Evolutionary conservation across 352 stramenopile genomes (phyloP), one percentile per base, ranked within the genome.

Genomic region (Globisporangium splendens): DNA sequence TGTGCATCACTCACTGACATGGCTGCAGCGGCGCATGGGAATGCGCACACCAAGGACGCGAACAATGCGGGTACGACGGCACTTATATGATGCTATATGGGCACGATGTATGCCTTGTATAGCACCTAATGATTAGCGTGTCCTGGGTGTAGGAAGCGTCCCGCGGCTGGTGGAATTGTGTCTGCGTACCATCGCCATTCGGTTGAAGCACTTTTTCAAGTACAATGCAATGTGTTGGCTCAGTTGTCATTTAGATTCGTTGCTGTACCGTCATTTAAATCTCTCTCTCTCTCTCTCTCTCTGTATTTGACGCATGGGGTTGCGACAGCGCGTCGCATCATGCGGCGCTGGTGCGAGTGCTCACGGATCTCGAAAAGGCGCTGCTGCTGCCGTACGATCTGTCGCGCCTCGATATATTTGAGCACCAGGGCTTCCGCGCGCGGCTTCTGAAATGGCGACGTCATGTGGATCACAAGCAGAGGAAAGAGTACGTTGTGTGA

Each of bases 171-270:
- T 72, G 63, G 52, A 69, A 50, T 53, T 73, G 22, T 77, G 69
- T 65, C 63, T 77, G 5, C 53, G 56, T 39, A 42, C 49, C 10
- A 56, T 77, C 38, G 66, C 50, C 41, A 66, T 62, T 2, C 59
- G 59, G 0, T 31, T 74, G 33, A 60, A 74, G 59, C 66, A 65
- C 46, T 77, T 63, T 43, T 72, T 65, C 66, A 76, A 69, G 65
- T 73, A 52, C 2, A 48, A n/a, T n/a, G n/a, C n/a, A n/a, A n/a
- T n/a, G n/a, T n/a, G n/a, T n/a, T n/a, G n/a, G n/a, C n/a, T n/a
- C n/a, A n/a, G n/a, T n/a, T n/a, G n/a, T n/a, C n/a, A n/a, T n/a
- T n/a, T 13, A 47, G 15, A 28, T 24, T 43, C 28, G 8, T 13
- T n/a, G 4, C 50, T 31, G 15, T 53, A 11, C 14, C 17, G n/a